Percentiles rank a stretch among this genome's conserved stretches.
phyloP scores from a whole-genome alignment of 2,329 filamentous ascomycete genomes.

The Xylariaceae sp. region DNA sequence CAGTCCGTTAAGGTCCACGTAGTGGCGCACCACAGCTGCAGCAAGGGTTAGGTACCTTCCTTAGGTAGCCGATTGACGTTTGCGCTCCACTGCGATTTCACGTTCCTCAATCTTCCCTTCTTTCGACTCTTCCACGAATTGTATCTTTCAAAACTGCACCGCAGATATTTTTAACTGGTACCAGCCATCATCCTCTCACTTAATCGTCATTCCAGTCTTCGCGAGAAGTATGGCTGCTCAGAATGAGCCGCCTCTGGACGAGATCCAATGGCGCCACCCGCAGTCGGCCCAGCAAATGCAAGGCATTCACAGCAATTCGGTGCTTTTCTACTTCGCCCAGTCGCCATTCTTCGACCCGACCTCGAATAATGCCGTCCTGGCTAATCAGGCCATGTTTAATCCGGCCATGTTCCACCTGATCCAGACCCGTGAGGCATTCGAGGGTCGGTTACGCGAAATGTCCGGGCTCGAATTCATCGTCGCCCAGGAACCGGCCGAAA shows the following conservation, averaged over 20 bases:
- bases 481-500: conserved; percentile 59
- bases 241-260: conserved; percentile 48
- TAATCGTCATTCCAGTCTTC: not conserved
- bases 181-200: not conserved
- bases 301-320: conserved; percentile 58
- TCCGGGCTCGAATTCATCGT: conserved; percentile 62
- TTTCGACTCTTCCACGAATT: not conserved
- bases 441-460: conserved; percentile 58
- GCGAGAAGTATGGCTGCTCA: conserved; percentile 20
- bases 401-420: conserved; percentile 52
- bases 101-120: not conserved
- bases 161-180: not conserved
- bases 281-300: conserved; percentile 45
- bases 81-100: conserved; percentile 10
- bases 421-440: conserved; percentile 57
- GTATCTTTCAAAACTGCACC: not conserved
- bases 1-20: too few species aligned
- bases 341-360: conserved; percentile 65
- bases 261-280: conserved; percentile 61
- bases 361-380: conserved; percentile 61
- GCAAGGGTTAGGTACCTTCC: not conserved
- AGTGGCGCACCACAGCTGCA: not conserved
- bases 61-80: conserved; percentile 10
- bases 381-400: conserved; percentile 58
- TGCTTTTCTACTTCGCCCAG: conserved; percentile 63